Conservation (phyloP, 306 rosid species). For the Rosa multiflora region DNA sequence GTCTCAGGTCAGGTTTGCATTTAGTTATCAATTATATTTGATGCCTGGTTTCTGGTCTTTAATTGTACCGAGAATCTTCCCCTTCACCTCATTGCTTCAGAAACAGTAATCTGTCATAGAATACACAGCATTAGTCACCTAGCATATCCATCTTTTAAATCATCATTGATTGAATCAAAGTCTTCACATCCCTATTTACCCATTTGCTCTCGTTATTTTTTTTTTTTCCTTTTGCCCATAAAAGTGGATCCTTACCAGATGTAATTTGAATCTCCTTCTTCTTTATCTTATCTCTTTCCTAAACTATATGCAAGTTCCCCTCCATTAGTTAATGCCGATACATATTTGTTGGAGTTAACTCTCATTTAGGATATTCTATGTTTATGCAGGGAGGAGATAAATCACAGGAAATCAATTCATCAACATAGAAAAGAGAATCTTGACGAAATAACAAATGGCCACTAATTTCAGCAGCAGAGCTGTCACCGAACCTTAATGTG, state of each 20-base stretch:
- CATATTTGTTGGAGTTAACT: not conserved
- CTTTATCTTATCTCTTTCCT: not conserved
- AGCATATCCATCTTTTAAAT: not conserved
- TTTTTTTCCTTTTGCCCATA: not conserved
- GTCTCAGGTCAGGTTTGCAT: constrained; percentile 90
- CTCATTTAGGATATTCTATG: not conserved
- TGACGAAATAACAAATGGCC: constrained; percentile 46
- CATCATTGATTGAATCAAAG: not conserved
- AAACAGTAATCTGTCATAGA: not conserved
- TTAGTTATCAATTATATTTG: constrained; percentile 16
- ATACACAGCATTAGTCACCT: not conserved
- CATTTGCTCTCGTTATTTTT: not conserved
- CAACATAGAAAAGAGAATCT: constrained; percentile 48
- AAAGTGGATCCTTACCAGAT: not conserved
- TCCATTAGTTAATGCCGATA: not conserved
- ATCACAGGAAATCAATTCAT: constrained; percentile 42
- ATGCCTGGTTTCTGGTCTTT: not conserved
- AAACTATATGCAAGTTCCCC: not conserved
- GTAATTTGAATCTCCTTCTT: not conserved
- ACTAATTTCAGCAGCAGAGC: constrained; percentile 30
- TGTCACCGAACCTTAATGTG: not conserved
- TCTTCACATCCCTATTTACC: not conserved
- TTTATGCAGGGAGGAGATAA: constrained; percentile 66
- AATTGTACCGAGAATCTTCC: not conserved
- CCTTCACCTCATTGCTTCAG: constrained; percentile 1